Base-by-base conservation (phyloP, 805 yeast genomes). In the Myxozyma nipponensis region DNA sequence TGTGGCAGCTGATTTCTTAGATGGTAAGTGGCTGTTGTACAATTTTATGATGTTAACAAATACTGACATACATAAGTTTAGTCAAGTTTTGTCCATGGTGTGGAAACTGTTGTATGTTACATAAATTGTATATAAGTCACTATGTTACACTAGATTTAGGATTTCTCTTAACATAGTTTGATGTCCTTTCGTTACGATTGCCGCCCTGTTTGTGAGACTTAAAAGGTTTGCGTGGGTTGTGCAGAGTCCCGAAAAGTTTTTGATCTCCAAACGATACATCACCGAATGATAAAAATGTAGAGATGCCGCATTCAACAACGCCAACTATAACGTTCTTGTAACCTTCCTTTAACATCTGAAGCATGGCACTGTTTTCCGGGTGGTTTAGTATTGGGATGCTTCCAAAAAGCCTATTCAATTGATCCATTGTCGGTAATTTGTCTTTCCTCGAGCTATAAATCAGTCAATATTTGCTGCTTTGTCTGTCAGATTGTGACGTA, bases 1-100 rank as follows among this genome's bases (percentile, higher is more conserved):
- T 40, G 91, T 93, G 34, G 96, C 95, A 23, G 96, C 98, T 1
- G 98, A 93, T 65, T 91, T 79, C 65, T 69, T 88, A 60, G 91
- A 86, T 60, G 82, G 60, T 56, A 39, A 25, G 47, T 7, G 15
- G 15, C 6, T 28, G 13, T 28, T 13, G 7, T 7, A 7, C 13
- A 28, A 28, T 28, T 13, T 28, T 28, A 7, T 7, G 7, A 7
- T 28, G 13, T 28, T 7, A 13, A 7, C 32, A 7, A 28, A 28
- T 28, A 28, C 13, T 7, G 7, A 18, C 38, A 17, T 35, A 35
- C 19, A 35, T 17, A 35, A 18, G 6, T 35, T 6, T 35, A 35
- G 15, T 28, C 13, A 28, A 35, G 17, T 18, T 5, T 35, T n/a
- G n/a, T n/a, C n/a, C n/a, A n/a, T n/a, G n/a, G n/a, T n/a, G n/a